Percentiles rank a stretch among this genome's conserved stretches.
Conservation (phyloP, 768 basidiomycete genomes). For the Coprinopsis cinerea region DNA sequence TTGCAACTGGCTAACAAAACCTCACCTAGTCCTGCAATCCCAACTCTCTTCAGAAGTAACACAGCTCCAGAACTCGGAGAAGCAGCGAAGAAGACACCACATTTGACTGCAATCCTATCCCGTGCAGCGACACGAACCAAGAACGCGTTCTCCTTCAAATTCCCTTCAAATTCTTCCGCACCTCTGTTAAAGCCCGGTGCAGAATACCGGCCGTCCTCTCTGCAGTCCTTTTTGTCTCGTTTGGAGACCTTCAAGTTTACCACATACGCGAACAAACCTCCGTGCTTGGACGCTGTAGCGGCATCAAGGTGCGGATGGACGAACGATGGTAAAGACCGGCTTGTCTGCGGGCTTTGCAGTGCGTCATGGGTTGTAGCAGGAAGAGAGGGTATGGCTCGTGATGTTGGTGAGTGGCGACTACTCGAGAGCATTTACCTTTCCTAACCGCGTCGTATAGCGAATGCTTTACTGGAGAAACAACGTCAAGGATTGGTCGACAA, state of each 20-base stretch:
- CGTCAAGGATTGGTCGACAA: conserved; percentile 53
- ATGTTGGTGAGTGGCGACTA: conserved; percentile 58
- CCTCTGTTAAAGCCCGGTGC: conserved; percentile 32
- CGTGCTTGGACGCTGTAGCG: conserved; percentile 69
- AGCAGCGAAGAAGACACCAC: conserved; percentile 54
- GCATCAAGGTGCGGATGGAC: conserved; percentile 81
- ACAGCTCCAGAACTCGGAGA: conserved; percentile 13
- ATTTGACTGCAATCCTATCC: conserved; percentile 65
- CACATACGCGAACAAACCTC: conserved; percentile 76
- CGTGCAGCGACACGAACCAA: conserved; percentile 55
- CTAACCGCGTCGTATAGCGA: conserved; percentile 36
- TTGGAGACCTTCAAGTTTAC: conserved; percentile 73
- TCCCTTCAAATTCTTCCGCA: conserved; percentile 26
- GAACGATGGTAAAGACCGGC: conserved; percentile 76
- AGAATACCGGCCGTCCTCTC: conserved; percentile 77
- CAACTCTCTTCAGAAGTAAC: conserved; percentile 8
- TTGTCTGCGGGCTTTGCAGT: conserved; percentile 67
- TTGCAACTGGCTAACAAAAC: too few species aligned
- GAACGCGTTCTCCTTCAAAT: conserved; percentile 42
- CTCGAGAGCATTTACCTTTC: conserved; percentile 12
- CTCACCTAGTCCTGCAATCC: not conserved
- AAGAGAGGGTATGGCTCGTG: conserved; percentile 64
- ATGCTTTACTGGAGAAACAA: conserved; percentile 70
- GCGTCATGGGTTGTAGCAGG: conserved; percentile 71
- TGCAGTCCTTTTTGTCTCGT: conserved; percentile 64